These are phyloP conservation scores for Chrysanthemum seticuspe DNA, from an alignment of 129 eudicot genomes.

Conservation along the genomic window DNA sequence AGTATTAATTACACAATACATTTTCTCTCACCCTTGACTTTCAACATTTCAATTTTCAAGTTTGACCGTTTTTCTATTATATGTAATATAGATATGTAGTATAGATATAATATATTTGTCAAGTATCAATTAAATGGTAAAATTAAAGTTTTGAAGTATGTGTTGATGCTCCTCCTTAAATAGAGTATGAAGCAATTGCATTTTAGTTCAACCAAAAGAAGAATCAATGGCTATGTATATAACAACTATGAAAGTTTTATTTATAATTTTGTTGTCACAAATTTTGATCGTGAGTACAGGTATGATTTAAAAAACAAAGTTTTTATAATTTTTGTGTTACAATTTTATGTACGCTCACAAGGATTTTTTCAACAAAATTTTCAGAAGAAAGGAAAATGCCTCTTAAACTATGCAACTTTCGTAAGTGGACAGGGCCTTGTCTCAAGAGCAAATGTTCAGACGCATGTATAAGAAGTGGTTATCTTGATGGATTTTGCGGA, in stretches of 20 bases:
- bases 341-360: background rate
- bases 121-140: background rate
- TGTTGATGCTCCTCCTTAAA: background rate
- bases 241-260: background rate
- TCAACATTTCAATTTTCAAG: too few species aligned
- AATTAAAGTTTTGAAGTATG: background rate
- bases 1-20: too few species aligned
- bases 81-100: too few species aligned
- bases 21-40: too few species aligned
- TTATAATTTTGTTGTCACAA: background rate
- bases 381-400: background rate
- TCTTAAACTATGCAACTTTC: background rate
- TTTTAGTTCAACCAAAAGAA: background rate
- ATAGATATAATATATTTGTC: background rate
- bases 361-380: background rate
- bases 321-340: background rate
- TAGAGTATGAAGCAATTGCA: background rate
- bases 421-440: slow-evolving; percentile 18
- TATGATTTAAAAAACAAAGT: background rate
- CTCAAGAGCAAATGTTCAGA: slow-evolving; percentile 23
- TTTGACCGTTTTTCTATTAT: too few species aligned
- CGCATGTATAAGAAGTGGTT: slow-evolving; percentile 24
- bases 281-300: background rate
- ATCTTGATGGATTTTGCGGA: slow-evolving; percentile 9
- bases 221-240: background rate